A percentile compares a stretch with the other conserved stretches of the same genome.
phyloP scores from a whole-genome alignment of 352 stramenopile species.

The Phytopythium chamaehyphon region DNA sequence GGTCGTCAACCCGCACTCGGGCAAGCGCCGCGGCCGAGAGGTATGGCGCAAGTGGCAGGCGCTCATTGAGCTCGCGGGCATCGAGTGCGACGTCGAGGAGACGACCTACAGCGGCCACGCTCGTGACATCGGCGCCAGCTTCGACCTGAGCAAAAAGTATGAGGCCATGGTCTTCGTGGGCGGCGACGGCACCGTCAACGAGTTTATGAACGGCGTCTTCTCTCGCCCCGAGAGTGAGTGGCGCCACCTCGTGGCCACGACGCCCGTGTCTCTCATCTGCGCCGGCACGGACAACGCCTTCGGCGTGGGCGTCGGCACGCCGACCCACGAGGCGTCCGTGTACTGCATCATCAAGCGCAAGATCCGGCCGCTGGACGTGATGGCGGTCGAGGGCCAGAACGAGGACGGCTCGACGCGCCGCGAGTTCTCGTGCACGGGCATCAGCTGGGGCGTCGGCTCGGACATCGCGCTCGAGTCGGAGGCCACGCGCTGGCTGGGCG shows the following conservation, averaged over 20 bases:
- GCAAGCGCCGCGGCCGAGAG: constrained; percentile 50
- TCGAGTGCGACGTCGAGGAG: constrained; percentile 74
- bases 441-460: constrained; percentile 68
- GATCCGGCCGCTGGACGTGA: constrained; percentile 70
- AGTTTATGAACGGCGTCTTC: constrained; percentile 84
- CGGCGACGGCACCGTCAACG: constrained; percentile 76
- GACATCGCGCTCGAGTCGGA: constrained; percentile 79
- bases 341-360: constrained; percentile 84
- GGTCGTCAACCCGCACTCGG: constrained; percentile 75
- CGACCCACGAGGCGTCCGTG: constrained; percentile 55
- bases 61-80: constrained; percentile 55
- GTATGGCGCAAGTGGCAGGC: constrained; percentile 58
- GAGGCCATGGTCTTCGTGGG: constrained; percentile 77
- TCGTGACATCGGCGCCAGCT: constrained; percentile 57
- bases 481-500: constrained; percentile 56
- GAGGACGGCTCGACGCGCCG: constrained; percentile 41
- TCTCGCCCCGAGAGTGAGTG: constrained; percentile 63
- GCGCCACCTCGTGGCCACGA: constrained; percentile 68
- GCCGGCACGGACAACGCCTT: constrained; percentile 80
- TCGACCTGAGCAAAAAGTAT: constrained; percentile 58
- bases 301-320: constrained; percentile 61
- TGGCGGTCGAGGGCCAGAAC: constrained; percentile 47
- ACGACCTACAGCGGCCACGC: constrained; percentile 70
- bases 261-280: constrained; percentile 62
- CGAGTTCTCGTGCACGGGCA: constrained; percentile 71